phyloP scores from a whole-genome alignment of 1,284 basidiomycete species.

The Leccinum pachyderme region DNA sequence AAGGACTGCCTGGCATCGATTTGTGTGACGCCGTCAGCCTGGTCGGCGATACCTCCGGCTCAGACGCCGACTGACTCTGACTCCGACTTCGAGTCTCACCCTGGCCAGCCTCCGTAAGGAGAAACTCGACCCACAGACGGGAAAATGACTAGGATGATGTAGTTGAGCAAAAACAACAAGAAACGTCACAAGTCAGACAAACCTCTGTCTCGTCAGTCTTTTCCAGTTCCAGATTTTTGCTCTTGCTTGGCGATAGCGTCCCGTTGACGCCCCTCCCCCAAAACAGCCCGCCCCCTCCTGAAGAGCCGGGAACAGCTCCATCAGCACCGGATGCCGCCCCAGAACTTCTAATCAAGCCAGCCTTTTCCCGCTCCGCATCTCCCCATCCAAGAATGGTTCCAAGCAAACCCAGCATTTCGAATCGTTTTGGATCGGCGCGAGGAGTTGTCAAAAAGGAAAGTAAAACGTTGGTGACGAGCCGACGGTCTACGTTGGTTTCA shows the following conservation, averaged over 20 bases:
- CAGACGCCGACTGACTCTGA: constrained; percentile 5
- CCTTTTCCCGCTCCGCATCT: constrained; percentile 87
- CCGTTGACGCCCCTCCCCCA: constrained; percentile 44
- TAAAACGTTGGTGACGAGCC: constrained; percentile 93
- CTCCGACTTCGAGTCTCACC: constrained; percentile 37
- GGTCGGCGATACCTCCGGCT: constrained; percentile 31
- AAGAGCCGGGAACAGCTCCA: constrained; percentile 4
- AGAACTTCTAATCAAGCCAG: constrained; percentile 48
- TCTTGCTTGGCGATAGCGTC: constrained; percentile 39
- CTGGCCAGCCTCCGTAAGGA: constrained; percentile 82
- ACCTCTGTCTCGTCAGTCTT: constrained; percentile 80
- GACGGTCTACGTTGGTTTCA: constrained; percentile 88
- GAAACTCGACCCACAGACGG: constrained; percentile 92
- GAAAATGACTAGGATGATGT: constrained; percentile 76
- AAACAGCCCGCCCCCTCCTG: constrained; percentile 37
- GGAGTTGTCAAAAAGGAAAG: constrained; percentile 91
- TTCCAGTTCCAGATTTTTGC: constrained; percentile 55
- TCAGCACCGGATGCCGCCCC: constrained; percentile 57
- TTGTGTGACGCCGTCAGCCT: constrained; percentile 32
- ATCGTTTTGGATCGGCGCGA: constrained; percentile 90
- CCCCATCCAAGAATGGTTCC: constrained; percentile 89
- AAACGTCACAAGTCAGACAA: background rate
- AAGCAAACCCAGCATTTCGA: constrained; percentile 92
- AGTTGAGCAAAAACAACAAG: background rate
- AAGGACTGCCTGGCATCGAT: constrained; percentile 55